Conservation (phyloP, 2,329 filamentous ascomycete species). For the Xylariaceae sp. region DNA sequence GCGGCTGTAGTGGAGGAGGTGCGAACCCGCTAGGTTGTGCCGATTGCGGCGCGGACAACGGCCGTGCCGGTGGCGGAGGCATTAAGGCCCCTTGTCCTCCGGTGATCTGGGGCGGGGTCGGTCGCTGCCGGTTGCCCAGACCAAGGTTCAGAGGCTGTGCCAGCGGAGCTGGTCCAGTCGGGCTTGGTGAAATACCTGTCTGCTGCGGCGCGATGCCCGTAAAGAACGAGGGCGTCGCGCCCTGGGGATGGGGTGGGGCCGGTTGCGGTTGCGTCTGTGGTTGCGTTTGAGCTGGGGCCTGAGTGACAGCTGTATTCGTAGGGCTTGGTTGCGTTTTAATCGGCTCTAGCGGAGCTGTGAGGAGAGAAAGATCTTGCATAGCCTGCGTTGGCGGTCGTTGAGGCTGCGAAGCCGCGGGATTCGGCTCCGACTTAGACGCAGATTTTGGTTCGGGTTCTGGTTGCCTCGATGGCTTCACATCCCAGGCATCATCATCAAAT, state of each 20-base stretch:
- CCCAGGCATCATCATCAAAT: conserved; percentile 98
- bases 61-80: conserved; percentile 75
- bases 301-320: conserved; percentile 36
- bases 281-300: conserved; percentile 38
- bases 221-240: conserved; percentile 64
- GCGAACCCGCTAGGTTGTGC: conserved; percentile 74
- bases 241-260: conserved; percentile 47
- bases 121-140: conserved; percentile 64
- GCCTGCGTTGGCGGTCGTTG: conserved; percentile 36
- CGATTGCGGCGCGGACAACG: conserved; percentile 85
- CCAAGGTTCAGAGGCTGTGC: conserved; percentile 48
- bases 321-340: conserved; percentile 44
- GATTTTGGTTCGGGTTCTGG: conserved; percentile 46
- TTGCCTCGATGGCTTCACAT: conserved; percentile 80
- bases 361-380: conserved; percentile 59
- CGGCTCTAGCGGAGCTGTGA: conserved; percentile 56
- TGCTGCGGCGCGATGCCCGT: conserved; percentile 51
- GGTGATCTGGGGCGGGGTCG: conserved; percentile 66
- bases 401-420: conserved; percentile 36
- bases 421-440: conserved; percentile 63
- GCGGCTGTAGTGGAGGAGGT: conserved; percentile 76
- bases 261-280: conserved; percentile 41
- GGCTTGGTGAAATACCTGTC: conserved; percentile 44
- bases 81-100: conserved; percentile 66
- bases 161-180: conserved; percentile 45